Evolutionary conservation across 2,329 filamentous ascomycete genomes (phyloP).

Genomic region (Alternaria hordeiaustralica): DNA sequence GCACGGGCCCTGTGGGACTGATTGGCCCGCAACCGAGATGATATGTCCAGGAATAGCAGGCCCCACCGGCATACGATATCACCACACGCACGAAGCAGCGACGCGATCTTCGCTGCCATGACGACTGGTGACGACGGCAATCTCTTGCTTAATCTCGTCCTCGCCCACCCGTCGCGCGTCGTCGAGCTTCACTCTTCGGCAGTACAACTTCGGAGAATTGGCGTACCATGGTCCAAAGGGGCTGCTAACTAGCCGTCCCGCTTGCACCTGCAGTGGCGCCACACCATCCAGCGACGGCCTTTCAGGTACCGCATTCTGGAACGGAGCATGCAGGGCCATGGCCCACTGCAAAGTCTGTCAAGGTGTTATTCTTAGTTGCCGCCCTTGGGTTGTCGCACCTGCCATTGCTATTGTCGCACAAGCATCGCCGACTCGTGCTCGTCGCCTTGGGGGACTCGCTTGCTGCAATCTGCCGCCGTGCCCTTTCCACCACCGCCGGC

Average conservation of each 20-base stretch:
- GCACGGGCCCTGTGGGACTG: not conserved
- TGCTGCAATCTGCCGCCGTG: slow-evolving; percentile 5
- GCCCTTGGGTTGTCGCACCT: slow-evolving; percentile 5
- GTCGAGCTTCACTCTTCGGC: not conserved
- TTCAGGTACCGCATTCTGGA: slow-evolving; percentile 11
- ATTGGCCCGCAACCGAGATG: slow-evolving; percentile 28
- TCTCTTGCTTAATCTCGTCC: not conserved
- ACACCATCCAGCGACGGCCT: slow-evolving; percentile 2
- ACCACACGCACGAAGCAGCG: not conserved
- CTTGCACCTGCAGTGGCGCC: slow-evolving; percentile 12
- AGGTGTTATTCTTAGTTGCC: slow-evolving; percentile 11
- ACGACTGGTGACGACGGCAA: slow-evolving; percentile 1
- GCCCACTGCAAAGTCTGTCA: not conserved
- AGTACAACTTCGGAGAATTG: slow-evolving; percentile 1
- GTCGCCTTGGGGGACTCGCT: not conserved
- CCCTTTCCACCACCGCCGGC: slow-evolving; percentile 4
- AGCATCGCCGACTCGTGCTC: not conserved
- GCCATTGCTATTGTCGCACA: not conserved
- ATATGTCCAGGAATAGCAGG: slow-evolving; percentile 16
- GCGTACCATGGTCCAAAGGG: slow-evolving; percentile 1
- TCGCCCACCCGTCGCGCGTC: not conserved
- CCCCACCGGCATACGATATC: slow-evolving; percentile 3
- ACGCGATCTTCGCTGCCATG: not conserved
- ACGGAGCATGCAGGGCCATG: slow-evolving; percentile 7
- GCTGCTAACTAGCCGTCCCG: slow-evolving; percentile 8